Evolutionary conservation across 2,329 filamentous ascomycete genomes (phyloP), one percentile per base, ranked within the genome.

Genomic region (Paracoccidioides brasiliensis): DNA sequence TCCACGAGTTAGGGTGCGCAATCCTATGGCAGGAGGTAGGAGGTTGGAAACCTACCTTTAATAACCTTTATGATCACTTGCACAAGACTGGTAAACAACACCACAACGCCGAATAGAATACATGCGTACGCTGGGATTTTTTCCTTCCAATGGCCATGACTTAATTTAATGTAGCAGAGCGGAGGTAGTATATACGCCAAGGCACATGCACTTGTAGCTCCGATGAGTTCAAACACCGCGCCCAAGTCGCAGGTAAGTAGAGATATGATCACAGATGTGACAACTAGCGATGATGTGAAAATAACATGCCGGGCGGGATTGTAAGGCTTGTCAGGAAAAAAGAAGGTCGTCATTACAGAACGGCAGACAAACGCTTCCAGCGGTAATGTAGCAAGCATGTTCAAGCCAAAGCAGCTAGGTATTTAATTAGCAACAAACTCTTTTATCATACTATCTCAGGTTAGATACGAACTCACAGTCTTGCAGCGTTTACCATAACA

Each of bases 311-410:
- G 82, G 60, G 84, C 84, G 64, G 89, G 82, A 68, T 90, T 84
- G 74, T 90, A 95, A 0, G 86, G 85, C 62, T 88, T 80, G 56
- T 79, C 74, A 1, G 81, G 79, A 61, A 83, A 85, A 69, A 80
- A 86, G 67, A 95, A 96, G 60, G 88, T 90, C 62, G 88, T 81
- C 88, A 96, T 95, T 60, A 96, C 90, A 72, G 96, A 93, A 66
- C 93, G 83, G 72, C 93, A 98, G 55, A 98, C 93, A 70, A 98
- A 98, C 14, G 90, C 90, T 76, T 98, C 93, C 58, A 98, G 84
- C 0, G 93, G 93, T 40, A 98, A 77, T 1, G 93, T 97, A 12
- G 93, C 96, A 64, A 98, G 82, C 93, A 98, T 98, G 77, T 98
- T 98, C 62, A 98, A 80, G 1, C 93, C 93, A 67, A 98, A 97